Conservation (phyloP, 75 land plant genomes). For the Pinus albicaulis region DNA sequence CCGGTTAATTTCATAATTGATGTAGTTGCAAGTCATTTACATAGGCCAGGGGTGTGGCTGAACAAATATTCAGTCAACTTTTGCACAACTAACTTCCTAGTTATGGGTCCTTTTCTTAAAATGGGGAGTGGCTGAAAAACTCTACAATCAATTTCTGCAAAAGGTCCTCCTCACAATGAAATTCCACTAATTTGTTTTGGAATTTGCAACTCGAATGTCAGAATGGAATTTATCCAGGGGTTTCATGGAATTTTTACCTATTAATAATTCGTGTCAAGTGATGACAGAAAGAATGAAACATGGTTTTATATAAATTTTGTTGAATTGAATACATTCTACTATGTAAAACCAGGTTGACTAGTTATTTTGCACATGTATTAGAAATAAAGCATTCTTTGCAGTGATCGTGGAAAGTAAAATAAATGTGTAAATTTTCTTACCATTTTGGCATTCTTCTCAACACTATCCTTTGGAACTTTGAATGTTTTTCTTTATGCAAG, state of each 20-base stretch:
- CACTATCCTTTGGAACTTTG: conserved; percentile 27
- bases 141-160: no score
- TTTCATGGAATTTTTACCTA: neutral
- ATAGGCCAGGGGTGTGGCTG: no score
- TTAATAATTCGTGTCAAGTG: neutral
- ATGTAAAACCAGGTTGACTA: neutral
- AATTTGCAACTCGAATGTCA: neutral
- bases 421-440: conserved; percentile 1
- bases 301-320: neutral
- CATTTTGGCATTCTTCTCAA: conserved; percentile 19
- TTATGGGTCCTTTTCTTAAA: no score
- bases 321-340: neutral
- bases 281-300: neutral
- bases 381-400: neutral
- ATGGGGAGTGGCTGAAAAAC: no score
- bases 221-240: neutral
- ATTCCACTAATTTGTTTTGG: no score
- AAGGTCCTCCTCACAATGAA: no score
- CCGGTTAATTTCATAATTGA: no score
- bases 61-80: no score
- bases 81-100: no score
- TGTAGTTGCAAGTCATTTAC: no score
- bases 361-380: neutral
- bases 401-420: neutral
- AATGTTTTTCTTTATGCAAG: conserved; percentile 26